phyloP scores from a whole-genome alignment of 208 protist species.

The Crithidia mellificae region DNA sequence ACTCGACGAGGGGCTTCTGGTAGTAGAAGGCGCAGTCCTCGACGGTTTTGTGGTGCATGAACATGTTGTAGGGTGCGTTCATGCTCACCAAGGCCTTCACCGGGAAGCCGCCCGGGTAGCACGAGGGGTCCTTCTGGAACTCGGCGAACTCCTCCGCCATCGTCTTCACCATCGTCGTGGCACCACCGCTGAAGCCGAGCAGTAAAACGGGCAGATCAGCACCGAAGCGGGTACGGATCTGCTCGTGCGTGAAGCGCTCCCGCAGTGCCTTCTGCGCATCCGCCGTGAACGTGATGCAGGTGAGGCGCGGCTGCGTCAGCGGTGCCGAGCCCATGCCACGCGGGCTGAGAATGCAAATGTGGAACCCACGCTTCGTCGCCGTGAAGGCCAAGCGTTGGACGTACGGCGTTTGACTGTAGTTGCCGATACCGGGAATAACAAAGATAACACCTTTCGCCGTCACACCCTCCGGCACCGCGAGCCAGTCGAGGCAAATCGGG shows the following conservation, averaged over 20 bases:
- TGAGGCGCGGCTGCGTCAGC: constrained; percentile 42
- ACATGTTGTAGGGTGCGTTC: constrained; percentile 57
- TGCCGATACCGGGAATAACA: constrained; percentile 52
- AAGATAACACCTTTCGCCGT: constrained; percentile 45
- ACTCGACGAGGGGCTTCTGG: constrained; percentile 31
- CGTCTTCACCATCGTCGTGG: constrained; percentile 37
- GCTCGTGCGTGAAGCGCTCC: constrained; percentile 23
- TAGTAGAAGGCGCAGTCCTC: constrained; percentile 35
- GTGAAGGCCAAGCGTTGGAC: constrained; percentile 35
- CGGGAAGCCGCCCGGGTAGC: constrained; percentile 34
- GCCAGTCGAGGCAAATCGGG: constrained; percentile 66
- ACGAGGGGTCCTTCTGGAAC: constrained; percentile 15
- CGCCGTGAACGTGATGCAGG: constrained; percentile 46
- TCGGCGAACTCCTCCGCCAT: constrained; percentile 42
- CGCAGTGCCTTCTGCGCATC: constrained; percentile 40
- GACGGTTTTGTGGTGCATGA: constrained; percentile 30
- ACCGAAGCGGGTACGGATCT: constrained; percentile 29
- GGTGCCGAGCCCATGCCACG: constrained; percentile 66
- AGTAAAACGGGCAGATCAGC: constrained; percentile 37
- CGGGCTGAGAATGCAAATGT: constrained; percentile 49
- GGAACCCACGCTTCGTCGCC: constrained; percentile 30
- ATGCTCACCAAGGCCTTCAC: constrained; percentile 33
- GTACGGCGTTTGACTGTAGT: constrained; percentile 49
- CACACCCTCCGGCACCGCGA: constrained; percentile 21
- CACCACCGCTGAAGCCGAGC: constrained; percentile 55